Evolutionary conservation across 129 eudicot genomes (phyloP).

Genomic region (Flaveria brownii): DNA sequence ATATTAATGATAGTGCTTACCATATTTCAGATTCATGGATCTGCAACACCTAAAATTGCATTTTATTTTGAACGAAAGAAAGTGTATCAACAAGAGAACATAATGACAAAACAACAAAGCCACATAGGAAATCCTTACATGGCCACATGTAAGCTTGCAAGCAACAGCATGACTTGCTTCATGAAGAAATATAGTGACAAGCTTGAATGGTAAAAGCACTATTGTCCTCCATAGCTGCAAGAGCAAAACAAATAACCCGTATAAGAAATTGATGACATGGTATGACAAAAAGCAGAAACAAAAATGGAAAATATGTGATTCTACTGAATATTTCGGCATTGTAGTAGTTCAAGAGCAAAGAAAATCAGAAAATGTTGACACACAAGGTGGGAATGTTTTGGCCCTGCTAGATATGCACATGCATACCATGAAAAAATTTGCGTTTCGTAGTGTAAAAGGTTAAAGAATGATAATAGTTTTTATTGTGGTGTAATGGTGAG

Average conservation of each 20-base stretch:
- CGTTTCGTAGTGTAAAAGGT: background rate
- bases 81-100: background rate
- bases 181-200: slow-evolving; percentile 68
- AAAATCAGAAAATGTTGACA: no score
- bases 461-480: background rate
- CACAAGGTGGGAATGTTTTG: no score
- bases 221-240: slow-evolving; percentile 71
- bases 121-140: slow-evolving; percentile 39
- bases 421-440: no score
- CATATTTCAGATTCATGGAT: background rate
- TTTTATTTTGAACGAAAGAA: background rate
- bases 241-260: slow-evolving; percentile 10
- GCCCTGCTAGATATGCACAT: no score
- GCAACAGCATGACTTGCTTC: slow-evolving; percentile 85
- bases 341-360: no score
- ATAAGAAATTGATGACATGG: slow-evolving; percentile 3
- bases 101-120: background rate
- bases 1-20: background rate
- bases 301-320: no score
- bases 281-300: background rate
- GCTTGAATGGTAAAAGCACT: slow-evolving; percentile 68
- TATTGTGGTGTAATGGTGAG: background rate
- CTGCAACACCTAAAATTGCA: background rate
- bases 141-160: slow-evolving; percentile 77
- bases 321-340: no score